Percentiles rank a stretch among this genome's conserved stretches.
Conservation (phyloP, 345 rosid genomes). For the Bruguiera sexangula region DNA sequence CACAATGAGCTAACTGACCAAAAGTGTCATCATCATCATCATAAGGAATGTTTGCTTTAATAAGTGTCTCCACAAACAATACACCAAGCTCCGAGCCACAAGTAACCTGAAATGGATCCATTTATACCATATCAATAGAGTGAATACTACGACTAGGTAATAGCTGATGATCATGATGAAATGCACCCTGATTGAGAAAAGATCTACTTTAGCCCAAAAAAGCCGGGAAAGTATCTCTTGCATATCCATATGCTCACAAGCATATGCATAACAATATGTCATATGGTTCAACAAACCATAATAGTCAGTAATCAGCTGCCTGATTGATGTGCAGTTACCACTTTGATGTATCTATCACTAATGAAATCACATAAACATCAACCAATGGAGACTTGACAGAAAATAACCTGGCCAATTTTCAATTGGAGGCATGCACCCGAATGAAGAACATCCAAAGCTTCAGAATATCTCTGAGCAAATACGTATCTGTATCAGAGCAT, state of each 20-base stretch:
- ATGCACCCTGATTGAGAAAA: too few relatives aligned
- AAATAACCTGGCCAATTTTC: constrained; percentile 61
- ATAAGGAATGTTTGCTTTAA: constrained; percentile 66
- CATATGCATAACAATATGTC: too few relatives aligned
- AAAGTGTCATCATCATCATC: constrained; percentile 44
- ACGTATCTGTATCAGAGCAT: constrained; percentile 45
- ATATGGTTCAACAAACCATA: too few relatives aligned
- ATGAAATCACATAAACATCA: too few relatives aligned
- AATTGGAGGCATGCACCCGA: constrained; percentile 87
- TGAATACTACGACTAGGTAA: not conserved
- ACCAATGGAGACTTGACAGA: constrained; percentile 1
- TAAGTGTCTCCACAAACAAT: constrained; percentile 67
- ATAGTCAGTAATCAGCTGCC: too few relatives aligned
- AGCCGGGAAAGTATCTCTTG: too few relatives aligned
- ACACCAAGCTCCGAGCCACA: constrained; percentile 92
- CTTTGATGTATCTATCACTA: too few relatives aligned
- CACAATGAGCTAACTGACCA: constrained; percentile 51
- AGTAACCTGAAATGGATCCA: constrained; percentile 51
- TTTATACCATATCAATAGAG: constrained; percentile 6
- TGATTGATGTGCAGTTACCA: too few relatives aligned
- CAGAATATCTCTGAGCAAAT: constrained; percentile 67
- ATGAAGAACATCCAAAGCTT: constrained; percentile 76
- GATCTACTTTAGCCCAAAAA: too few relatives aligned
- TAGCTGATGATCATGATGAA: not conserved
- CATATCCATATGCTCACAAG: too few relatives aligned